phyloP scores from a whole-genome alignment of 495 filamentous ascomycete species.

The Chaetomium cochliodes region DNA sequence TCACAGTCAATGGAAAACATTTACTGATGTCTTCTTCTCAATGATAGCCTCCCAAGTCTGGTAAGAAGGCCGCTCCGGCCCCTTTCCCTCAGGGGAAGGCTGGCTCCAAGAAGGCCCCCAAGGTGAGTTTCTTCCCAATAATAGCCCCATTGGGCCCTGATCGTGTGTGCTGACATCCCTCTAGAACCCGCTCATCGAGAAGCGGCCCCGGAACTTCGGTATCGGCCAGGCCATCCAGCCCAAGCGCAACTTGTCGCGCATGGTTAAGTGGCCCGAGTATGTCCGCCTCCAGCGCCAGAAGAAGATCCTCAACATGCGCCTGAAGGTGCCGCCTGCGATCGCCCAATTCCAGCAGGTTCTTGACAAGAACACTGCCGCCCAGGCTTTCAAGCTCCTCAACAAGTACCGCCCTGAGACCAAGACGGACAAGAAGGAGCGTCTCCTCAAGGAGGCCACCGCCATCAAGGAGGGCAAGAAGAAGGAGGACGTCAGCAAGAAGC shows the following conservation, averaged over 20 bases:
- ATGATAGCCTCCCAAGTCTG: slow-evolving; percentile 98
- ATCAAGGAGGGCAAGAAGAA: slow-evolving; percentile 99
- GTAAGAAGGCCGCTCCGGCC: slow-evolving; percentile 93
- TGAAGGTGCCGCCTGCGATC: slow-evolving; percentile 97
- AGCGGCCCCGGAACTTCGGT: slow-evolving; percentile 94
- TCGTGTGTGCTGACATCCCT: slow-evolving; percentile 36
- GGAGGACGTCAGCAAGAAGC: slow-evolving; percentile 99
- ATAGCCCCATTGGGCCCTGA: neutral
- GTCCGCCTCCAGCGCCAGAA: slow-evolving; percentile 98
- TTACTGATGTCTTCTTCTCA: slow-evolving; percentile 98
- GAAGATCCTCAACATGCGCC: slow-evolving; percentile 97
- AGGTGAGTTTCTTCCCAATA: slow-evolving; percentile 61
- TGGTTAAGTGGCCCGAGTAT: slow-evolving; percentile 99
- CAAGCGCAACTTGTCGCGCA: slow-evolving; percentile 92
- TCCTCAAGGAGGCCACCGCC: slow-evolving; percentile 95
- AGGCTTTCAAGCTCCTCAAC: slow-evolving; percentile 96
- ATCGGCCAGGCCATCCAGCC: slow-evolving; percentile 99
- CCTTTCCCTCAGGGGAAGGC: slow-evolving; percentile 94
- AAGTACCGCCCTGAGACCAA: slow-evolving; percentile 99
- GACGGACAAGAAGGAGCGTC: slow-evolving; percentile 99
- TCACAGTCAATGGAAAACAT: slow-evolving; percentile 69
- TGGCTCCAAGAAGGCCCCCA: slow-evolving; percentile 89
- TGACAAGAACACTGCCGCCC: slow-evolving; percentile 97
- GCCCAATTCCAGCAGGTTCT: slow-evolving; percentile 96
- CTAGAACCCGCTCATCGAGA: slow-evolving; percentile 99